These are phyloP conservation scores for Brassica hybrid DNA, from an alignment of 441 rosid genomes.

Conservation along the genomic window DNA sequence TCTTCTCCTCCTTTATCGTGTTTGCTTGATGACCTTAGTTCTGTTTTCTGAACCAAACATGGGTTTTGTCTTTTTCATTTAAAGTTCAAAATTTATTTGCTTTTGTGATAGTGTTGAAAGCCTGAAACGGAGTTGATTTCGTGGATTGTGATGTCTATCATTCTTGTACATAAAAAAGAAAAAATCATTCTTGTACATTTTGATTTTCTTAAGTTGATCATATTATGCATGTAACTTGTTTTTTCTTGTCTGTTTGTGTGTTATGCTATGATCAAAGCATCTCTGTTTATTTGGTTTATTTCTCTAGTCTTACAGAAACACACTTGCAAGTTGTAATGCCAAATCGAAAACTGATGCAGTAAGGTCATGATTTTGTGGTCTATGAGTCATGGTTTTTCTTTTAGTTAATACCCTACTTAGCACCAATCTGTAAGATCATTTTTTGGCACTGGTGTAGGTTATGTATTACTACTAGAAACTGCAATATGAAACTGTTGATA, in stretches of 20 bases:
- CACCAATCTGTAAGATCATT: neutral
- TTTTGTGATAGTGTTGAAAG: neutral
- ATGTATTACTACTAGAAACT: neutral
- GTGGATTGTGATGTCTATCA: neutral
- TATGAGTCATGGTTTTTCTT: neutral
- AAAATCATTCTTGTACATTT: neutral
- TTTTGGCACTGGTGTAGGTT: neutral
- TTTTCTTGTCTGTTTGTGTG: neutral
- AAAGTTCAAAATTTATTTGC: conserved; percentile 4
- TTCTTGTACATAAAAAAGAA: neutral
- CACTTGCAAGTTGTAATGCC: conserved; percentile 8
- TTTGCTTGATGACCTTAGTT: neutral
- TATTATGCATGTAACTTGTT: neutral
- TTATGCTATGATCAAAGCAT: neutral
- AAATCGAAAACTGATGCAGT: neutral
- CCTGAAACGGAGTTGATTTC: neutral
- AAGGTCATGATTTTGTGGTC: neutral
- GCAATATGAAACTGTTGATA: neutral
- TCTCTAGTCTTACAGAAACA: conserved; percentile 7
- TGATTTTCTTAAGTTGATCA: conserved; percentile 20
- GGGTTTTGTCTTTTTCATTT: neutral
- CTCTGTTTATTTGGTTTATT: conserved; percentile 10
- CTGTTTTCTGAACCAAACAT: neutral
- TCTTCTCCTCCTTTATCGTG: neutral
- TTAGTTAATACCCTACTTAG: neutral